Base-by-base conservation (phyloP, 163 green algal genomes). In the Scenedesmus sp. region DNA sequence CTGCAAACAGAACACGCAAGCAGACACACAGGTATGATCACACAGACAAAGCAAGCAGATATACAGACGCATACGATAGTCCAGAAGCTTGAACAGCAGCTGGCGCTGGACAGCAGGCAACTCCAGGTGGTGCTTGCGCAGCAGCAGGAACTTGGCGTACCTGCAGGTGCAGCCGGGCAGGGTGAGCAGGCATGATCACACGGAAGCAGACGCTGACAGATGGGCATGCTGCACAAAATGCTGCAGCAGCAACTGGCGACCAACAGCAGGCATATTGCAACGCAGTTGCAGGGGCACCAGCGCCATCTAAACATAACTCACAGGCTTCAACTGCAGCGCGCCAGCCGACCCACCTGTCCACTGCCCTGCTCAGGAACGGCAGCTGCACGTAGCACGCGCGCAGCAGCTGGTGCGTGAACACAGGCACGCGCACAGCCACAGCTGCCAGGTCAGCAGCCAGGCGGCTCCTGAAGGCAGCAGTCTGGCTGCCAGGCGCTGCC, bases 351-450 rank as follows among this genome's bases (percentile, higher is more conserved):
- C 70, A 92, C 89, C 90, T 84, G 26, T 87, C 90, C 7, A 90
- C 57, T 18, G 90, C 90, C 54, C 90, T 57, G 15, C 57, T 86
- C 26, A 93, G 74, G 82, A 93, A 93, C 0, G 90, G 56, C 84
- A 16, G 59, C 84, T 87, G 70, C 18, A 82, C 26, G 34, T 90
- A 93, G 2, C 18, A 34, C 34, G 85, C 60, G 13, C 90, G 84
- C 74, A 93, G 85, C 85, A 93, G 85, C 74, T 93, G 90, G 56
- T 91, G 90, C 54, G 55, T 79, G 59, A 93, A 85, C 20, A 93
- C 55, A 12, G 90, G 90, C 90, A 89, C 67, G 46, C 90, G 85
- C 67, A 93, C 90, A 12, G 90, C 90, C 52, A 88, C 90, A 56
- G 90, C 90, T 18, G 85, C 90, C 77, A 93, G 64, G 60, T 93